Evolutionary conservation across 352 stramenopile species (phyloP).

Genomic region (Globisporangium rhizosaccharum): DNA sequence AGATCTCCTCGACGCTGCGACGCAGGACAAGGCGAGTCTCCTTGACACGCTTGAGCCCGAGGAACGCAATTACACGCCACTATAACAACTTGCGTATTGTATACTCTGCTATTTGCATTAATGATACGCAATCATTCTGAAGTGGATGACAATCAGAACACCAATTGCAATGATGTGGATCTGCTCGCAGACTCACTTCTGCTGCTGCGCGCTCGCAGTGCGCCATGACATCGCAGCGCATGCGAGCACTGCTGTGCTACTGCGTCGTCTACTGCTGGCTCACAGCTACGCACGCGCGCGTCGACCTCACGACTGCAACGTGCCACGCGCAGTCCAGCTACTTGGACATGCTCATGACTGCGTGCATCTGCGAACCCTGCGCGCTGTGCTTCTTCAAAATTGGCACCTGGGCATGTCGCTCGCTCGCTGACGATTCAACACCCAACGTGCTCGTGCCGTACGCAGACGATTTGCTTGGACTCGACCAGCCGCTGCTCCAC

Average conservation of each 20-base stretch:
- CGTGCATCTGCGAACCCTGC: conserved; percentile 32
- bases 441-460: conserved; percentile 8
- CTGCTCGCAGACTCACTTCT: no score
- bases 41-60: conserved; percentile 22
- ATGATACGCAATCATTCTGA: no score
- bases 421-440: neutral
- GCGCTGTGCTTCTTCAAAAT: conserved; percentile 23
- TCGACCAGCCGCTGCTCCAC: conserved; percentile 22
- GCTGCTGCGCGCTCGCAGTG: no score
- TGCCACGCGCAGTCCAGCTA: conserved; percentile 11
- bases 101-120: no score
- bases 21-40: conserved; percentile 17
- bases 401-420: conserved; percentile 11
- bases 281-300: neutral
- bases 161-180: no score
- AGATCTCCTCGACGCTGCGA: conserved; percentile 25
- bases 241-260: neutral
- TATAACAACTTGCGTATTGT: neutral
- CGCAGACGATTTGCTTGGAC: conserved; percentile 4
- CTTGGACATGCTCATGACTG: conserved; percentile 15
- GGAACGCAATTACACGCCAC: conserved; percentile 9
- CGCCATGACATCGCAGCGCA: neutral
- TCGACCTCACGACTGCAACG: conserved; percentile 7
- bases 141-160: no score
- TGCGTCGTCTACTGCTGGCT: neutral